Percentiles rank a stretch among this genome's conserved stretches.
phyloP scores from a whole-genome alignment of 2,329 filamentous ascomycete genomes.

The Fusarium mundagurra region DNA sequence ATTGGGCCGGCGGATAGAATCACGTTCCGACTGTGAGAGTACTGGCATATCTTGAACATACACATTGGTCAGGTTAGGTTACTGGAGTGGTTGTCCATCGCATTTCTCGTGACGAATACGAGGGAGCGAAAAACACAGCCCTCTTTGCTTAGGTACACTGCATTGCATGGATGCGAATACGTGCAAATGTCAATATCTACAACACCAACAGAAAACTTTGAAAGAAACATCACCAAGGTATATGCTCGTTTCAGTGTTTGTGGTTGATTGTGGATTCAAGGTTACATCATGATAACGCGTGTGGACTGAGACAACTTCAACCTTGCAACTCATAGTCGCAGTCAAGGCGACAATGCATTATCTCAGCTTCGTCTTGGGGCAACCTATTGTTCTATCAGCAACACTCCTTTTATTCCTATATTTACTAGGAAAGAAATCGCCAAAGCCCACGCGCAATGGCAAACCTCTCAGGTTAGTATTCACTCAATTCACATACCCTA shows the following conservation, averaged over 20 bases:
- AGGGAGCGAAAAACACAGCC: background rate
- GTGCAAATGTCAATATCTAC: background rate
- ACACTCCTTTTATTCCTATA: background rate
- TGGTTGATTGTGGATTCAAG: background rate
- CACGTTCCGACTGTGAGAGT: background rate
- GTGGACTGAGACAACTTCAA: constrained; percentile 13
- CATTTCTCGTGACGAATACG: constrained; percentile 18
- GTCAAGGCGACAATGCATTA: constrained; percentile 21
- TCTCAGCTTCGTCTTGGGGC: constrained; percentile 11
- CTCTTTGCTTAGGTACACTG: background rate
- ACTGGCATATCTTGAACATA: background rate
- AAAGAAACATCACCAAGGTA: background rate
- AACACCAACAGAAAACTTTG: background rate
- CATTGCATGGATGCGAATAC: background rate
- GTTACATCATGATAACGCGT: constrained; percentile 20
- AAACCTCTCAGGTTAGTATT: constrained; percentile 21
- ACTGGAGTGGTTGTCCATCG: background rate
- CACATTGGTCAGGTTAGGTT: background rate
- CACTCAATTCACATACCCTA: background rate
- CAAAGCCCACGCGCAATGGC: constrained; percentile 35
- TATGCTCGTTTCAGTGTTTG: background rate
- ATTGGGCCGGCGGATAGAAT: constrained; percentile 10
- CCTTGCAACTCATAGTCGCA: background rate
- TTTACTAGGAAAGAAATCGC: constrained; percentile 1
- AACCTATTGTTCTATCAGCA: background rate